Evolutionary conservation across 2,329 filamentous ascomycete genomes (phyloP).

Genomic region (Fusarium nelsonii): DNA sequence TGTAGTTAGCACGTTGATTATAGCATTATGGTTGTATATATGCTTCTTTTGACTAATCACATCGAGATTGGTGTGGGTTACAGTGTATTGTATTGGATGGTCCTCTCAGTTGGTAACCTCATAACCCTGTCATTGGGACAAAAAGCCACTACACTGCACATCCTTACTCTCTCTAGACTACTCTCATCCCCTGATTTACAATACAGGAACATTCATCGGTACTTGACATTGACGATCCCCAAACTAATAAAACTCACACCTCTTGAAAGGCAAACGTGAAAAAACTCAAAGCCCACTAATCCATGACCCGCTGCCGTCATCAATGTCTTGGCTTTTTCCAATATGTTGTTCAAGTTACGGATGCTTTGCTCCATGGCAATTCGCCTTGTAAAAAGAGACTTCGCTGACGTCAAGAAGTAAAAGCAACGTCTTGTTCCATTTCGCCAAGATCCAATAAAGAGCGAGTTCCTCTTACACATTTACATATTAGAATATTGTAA

Average conservation of each 20-base stretch:
- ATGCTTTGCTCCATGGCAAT: background rate
- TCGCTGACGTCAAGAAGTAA: conserved; percentile 37
- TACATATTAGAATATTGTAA: conserved; percentile 1
- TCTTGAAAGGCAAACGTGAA: background rate
- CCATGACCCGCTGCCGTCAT: conserved; percentile 41
- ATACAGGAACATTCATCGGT: conserved; percentile 25
- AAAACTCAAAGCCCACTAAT: conserved; percentile 28
- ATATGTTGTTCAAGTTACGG: background rate
- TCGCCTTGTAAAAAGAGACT: conserved; percentile 1
- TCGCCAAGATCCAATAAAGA: background rate
- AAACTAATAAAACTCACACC: no score
- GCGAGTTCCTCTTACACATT: background rate
- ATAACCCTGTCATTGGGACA: conserved; percentile 20
- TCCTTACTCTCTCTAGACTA: no score
- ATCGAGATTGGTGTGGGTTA: conserved; percentile 8
- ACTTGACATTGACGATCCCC: background rate
- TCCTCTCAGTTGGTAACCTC: conserved; percentile 9
- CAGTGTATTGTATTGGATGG: background rate
- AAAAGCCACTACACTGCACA: background rate
- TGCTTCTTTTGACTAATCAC: conserved; percentile 23
- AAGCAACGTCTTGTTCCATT: background rate
- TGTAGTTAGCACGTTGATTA: conserved; percentile 2
- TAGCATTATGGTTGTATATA: conserved; percentile 10
- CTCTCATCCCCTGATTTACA: conserved; percentile 27
- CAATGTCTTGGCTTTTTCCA: conserved; percentile 34